A percentile compares a stretch with the other conserved stretches of the same genome.
Conservation (phyloP, 441 rosid genomes). For the Erodium moschatum region DNA sequence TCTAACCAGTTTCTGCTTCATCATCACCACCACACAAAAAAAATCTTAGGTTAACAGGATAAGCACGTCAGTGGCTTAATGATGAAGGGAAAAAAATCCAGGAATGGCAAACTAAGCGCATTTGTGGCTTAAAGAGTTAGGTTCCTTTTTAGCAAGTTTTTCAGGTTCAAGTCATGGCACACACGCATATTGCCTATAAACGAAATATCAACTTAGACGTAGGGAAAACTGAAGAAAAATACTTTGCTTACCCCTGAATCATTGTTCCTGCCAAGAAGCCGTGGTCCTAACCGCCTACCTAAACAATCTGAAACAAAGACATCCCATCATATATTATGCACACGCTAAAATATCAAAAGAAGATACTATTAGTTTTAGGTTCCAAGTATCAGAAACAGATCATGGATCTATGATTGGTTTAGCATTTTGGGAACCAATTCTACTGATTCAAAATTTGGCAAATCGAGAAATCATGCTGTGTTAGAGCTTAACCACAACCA, state of each 20-base stretch:
- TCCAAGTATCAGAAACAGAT: neutral
- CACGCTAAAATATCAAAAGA: conserved; percentile 10
- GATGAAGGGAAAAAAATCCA: no score
- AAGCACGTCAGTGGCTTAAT: neutral
- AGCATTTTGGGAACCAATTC: neutral
- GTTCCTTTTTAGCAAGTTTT: neutral
- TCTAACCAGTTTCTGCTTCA: conserved; percentile 67
- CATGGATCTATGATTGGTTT: neutral
- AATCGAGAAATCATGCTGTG: neutral
- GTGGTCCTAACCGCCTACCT: conserved; percentile 95
- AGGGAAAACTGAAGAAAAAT: conserved; percentile 7
- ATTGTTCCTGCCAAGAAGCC: conserved; percentile 77
- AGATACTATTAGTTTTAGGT: neutral
- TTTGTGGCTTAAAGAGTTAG: neutral
- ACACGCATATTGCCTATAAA: neutral
- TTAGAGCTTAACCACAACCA: neutral
- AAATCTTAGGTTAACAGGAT: conserved; percentile 18
- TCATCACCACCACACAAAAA: conserved; percentile 23
- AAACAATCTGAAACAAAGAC: conserved; percentile 66
- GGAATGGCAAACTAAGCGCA: neutral
- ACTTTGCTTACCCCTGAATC: conserved; percentile 72
- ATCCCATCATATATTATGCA: conserved; percentile 6
- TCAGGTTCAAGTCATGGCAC: neutral
- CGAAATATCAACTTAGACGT: neutral
- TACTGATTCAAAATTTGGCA: neutral